These are phyloP conservation scores for Alternaria postmessia DNA, from an alignment of 2,329 filamentous ascomycete species.

Conservation along the genomic window DNA sequence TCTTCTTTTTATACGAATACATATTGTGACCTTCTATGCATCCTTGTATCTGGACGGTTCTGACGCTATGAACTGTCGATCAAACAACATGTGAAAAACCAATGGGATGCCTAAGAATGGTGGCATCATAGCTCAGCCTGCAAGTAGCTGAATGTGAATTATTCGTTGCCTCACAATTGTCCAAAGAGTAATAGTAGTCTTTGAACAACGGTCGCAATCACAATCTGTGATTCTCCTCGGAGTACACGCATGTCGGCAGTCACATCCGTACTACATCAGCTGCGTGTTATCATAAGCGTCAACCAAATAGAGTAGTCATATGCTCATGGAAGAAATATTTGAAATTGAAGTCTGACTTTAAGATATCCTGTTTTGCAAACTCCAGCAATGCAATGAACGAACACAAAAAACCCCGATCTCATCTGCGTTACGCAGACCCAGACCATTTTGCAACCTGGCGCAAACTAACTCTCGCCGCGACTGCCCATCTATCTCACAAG, in stretches of 20 bases:
- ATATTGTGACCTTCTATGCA: neutral
- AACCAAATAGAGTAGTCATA: neutral
- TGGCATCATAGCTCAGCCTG: neutral
- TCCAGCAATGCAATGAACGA: constrained; percentile 26
- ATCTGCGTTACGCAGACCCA: constrained; percentile 2
- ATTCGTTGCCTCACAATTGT: no score
- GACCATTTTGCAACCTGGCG: neutral
- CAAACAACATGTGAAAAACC: neutral
- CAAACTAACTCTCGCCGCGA: neutral
- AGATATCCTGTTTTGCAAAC: constrained; percentile 20
- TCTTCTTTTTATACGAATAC: neutral
- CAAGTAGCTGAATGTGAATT: no score
- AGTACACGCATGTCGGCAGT: no score
- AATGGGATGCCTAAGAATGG: neutral
- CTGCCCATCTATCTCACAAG: constrained; percentile 9
- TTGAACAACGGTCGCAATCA: no score
- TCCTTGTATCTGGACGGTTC: neutral
- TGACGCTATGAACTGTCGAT: neutral
- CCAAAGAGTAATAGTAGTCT: no score
- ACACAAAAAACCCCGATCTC: neutral
- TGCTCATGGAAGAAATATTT: neutral
- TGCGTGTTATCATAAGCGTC: no score
- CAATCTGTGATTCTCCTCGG: no score
- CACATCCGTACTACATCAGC: no score
- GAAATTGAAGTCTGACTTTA: neutral